phyloP scores from a whole-genome alignment of 805 yeast genomes.

The Wickerhamomyces silvicola region DNA sequence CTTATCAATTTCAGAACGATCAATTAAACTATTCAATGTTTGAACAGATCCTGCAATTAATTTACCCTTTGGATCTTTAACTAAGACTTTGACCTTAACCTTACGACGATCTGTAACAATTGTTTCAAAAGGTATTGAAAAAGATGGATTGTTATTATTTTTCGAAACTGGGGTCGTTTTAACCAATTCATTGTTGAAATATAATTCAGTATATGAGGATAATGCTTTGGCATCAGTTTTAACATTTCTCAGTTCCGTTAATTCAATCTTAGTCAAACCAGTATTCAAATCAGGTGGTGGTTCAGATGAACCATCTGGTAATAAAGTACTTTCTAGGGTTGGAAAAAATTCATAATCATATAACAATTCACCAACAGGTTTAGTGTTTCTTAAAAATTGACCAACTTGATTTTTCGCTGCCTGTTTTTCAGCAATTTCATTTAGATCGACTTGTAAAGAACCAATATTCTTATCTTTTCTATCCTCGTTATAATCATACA shows the following conservation, averaged over 20 bases:
- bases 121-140: slow-evolving; percentile 57
- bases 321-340: slow-evolving; percentile 50
- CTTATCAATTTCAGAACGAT: slow-evolving; percentile 70
- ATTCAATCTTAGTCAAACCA: slow-evolving; percentile 73
- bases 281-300: slow-evolving; percentile 92
- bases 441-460: slow-evolving; percentile 65
- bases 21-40: slow-evolving; percentile 54
- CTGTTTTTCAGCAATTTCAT: slow-evolving; percentile 48
- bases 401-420: slow-evolving; percentile 43
- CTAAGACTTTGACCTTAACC: slow-evolving; percentile 57
- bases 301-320: slow-evolving; percentile 72
- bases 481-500: slow-evolving; percentile 72
- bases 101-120: slow-evolving; percentile 68
- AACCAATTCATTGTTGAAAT: slow-evolving; percentile 53
- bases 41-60: slow-evolving; percentile 54
- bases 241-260: slow-evolving; percentile 52
- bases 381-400: slow-evolving; percentile 72
- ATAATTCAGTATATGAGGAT: slow-evolving; percentile 66
- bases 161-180: slow-evolving; percentile 53
- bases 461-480: slow-evolving; percentile 82
- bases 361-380: slow-evolving; percentile 67
- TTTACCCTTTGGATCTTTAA: slow-evolving; percentile 57
- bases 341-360: slow-evolving; percentile 76
- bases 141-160: slow-evolving; percentile 59
- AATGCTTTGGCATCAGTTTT: slow-evolving; percentile 38